These are phyloP conservation scores for Craspedostauros australis DNA, from an alignment of 108 stramenopile species.

Conservation along the genomic window DNA sequence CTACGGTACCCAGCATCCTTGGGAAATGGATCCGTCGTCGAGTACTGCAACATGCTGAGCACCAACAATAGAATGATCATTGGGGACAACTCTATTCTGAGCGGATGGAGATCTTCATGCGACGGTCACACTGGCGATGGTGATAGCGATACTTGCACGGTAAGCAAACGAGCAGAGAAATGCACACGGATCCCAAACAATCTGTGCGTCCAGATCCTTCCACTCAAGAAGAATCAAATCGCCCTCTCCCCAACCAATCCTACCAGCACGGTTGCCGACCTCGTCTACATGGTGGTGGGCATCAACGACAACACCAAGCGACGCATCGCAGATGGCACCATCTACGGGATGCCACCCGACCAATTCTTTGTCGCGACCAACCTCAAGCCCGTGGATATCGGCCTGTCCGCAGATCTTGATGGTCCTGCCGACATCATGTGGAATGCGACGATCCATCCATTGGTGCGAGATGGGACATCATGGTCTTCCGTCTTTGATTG, in stretches of 20 bases:
- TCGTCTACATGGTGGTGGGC: constrained; percentile 56
- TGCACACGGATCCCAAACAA: too few species aligned
- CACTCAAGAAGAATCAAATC: constrained; percentile 12
- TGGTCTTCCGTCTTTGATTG: constrained; percentile 42
- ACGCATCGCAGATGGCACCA: constrained; percentile 4
- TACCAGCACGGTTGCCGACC: constrained; percentile 1
- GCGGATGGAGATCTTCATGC: constrained; percentile 36
- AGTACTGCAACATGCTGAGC: constrained; percentile 26
- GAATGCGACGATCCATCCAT: constrained; percentile 66
- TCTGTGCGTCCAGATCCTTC: constrained; percentile 47
- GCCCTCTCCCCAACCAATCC: background rate
- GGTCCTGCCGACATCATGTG: constrained; percentile 39
- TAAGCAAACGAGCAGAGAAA: background rate
- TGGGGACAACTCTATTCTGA: constrained; percentile 44
- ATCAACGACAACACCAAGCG: constrained; percentile 57
- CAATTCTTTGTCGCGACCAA: constrained; percentile 30
- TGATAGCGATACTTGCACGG: too few species aligned
- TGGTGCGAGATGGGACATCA: constrained; percentile 20
- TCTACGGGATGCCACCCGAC: constrained; percentile 48
- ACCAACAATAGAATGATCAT: too few species aligned
- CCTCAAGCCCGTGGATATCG: constrained; percentile 31
- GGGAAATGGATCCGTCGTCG: constrained; percentile 20
- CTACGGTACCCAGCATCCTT: too few species aligned
- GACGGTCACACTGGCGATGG: too few species aligned
- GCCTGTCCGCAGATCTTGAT: constrained; percentile 29